Evolutionary conservation across 2,329 filamentous ascomycete genomes (phyloP).

Genomic region (Trichoderma gracile): DNA sequence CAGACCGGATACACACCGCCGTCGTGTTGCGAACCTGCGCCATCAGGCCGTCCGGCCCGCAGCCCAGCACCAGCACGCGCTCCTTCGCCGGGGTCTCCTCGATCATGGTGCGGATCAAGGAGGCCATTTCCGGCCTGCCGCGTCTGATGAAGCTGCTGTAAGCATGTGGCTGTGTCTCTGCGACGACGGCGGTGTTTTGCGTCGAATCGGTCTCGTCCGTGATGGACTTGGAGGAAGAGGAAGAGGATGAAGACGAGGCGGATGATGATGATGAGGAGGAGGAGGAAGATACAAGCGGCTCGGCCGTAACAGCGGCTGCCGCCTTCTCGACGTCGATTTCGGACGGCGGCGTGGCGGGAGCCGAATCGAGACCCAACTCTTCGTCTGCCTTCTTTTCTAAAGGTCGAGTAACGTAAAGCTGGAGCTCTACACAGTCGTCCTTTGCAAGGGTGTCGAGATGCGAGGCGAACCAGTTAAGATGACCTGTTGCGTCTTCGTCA

Average conservation of each 20-base stretch:
- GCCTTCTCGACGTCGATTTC: slow-evolving; percentile 26
- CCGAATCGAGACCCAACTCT: slow-evolving; percentile 16
- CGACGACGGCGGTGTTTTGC: not conserved
- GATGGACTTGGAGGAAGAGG: slow-evolving; percentile 28
- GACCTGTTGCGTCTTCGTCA: slow-evolving; percentile 32
- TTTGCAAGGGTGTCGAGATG: slow-evolving; percentile 38
- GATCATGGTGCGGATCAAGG: slow-evolving; percentile 40
- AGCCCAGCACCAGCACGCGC: slow-evolving; percentile 47
- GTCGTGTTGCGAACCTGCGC: slow-evolving; percentile 45
- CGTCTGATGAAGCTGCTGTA: slow-evolving; percentile 34
- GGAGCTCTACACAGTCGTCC: slow-evolving; percentile 36
- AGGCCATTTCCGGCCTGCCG: slow-evolving; percentile 42
- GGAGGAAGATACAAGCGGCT: slow-evolving; percentile 7
- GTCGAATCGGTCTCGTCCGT: slow-evolving; percentile 29
- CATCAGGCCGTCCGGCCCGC: slow-evolving; percentile 49
- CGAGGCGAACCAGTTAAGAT: slow-evolving; percentile 42
- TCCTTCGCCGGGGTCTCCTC: slow-evolving; percentile 33
- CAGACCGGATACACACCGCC: slow-evolving; percentile 41
- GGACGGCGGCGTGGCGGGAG: slow-evolving; percentile 21
- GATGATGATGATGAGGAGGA: too few species aligned
- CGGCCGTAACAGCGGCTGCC: not conserved
- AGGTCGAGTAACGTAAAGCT: slow-evolving; percentile 41
- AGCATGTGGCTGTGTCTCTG: not conserved
- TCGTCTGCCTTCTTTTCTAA: not conserved
- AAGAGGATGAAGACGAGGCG: too few species aligned